phyloP scores from a whole-genome alignment of 495 filamentous ascomycete genomes.

The Penicillium daleae region DNA sequence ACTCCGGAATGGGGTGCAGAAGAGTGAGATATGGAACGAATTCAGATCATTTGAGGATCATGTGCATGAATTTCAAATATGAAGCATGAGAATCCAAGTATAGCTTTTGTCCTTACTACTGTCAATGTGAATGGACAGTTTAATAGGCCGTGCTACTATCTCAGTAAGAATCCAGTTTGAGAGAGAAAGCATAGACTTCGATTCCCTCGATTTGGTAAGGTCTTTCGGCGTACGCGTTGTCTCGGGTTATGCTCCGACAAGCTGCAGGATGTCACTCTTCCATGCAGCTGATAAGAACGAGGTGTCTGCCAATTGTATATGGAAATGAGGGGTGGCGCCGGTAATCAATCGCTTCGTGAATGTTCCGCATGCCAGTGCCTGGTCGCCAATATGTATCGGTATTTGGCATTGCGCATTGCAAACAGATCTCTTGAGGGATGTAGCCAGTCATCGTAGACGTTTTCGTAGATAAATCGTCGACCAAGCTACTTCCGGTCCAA shows the following conservation, averaged over 20 bases:
- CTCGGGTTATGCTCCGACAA: too few relatives aligned
- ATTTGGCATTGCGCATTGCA: neutral
- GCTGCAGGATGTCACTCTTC: too few relatives aligned
- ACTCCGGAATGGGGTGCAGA: neutral
- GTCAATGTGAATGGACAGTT: neutral
- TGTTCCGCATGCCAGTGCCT: neutral
- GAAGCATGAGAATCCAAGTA: neutral
- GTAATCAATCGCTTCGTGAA: neutral
- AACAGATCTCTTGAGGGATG: neutral
- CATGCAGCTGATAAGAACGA: neutral
- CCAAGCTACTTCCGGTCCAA: slow-evolving; percentile 36
- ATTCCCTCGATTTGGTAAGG: too few relatives aligned
- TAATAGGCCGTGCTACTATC: neutral
- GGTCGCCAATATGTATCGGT: neutral
- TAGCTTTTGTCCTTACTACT: neutral
- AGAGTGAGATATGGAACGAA: neutral
- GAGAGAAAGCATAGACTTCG: neutral
- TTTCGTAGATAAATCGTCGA: neutral
- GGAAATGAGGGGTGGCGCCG: too few relatives aligned
- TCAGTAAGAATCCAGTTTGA: neutral
- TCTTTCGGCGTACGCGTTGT: too few relatives aligned
- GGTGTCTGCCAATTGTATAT: neutral
- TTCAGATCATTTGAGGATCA: neutral
- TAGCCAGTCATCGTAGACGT: neutral
- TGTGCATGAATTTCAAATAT: neutral